phyloP scores from a whole-genome alignment of 495 filamentous ascomycete genomes.

The Penicillium lividum region DNA sequence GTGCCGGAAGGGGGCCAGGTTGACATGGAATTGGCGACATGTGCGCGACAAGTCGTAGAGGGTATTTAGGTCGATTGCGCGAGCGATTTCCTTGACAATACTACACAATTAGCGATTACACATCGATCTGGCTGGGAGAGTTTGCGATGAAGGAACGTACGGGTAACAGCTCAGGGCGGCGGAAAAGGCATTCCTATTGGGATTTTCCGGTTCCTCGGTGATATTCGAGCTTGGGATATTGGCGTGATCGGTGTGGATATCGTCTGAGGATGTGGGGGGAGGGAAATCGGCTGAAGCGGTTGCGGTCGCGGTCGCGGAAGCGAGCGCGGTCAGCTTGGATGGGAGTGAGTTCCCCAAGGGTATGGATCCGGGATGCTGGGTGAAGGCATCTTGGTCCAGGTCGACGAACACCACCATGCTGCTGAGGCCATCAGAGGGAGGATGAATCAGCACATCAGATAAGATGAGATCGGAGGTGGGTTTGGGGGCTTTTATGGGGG shows the following conservation, averaged over 20 bases:
- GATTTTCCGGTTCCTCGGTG: slow-evolving; percentile 35
- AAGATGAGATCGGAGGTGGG: slow-evolving; percentile 18
- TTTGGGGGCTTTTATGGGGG: slow-evolving; percentile 23
- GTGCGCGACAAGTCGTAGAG: slow-evolving; percentile 77
- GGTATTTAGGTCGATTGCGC: slow-evolving; percentile 78
- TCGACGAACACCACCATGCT: slow-evolving; percentile 53
- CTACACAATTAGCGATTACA: slow-evolving; percentile 28
- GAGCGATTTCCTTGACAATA: slow-evolving; percentile 72
- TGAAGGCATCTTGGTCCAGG: slow-evolving; percentile 38
- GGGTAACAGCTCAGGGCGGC: slow-evolving; percentile 86
- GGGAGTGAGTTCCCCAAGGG: slow-evolving; percentile 26
- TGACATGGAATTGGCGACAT: slow-evolving; percentile 75
- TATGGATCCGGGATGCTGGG: slow-evolving; percentile 24
- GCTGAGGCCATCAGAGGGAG: slow-evolving; percentile 31
- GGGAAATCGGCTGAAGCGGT: slow-evolving; percentile 12
- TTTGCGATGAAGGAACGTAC: slow-evolving; percentile 48
- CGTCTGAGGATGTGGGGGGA: slow-evolving; percentile 14
- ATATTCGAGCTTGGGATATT: slow-evolving; percentile 1
- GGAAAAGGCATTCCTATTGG: slow-evolving; percentile 70
- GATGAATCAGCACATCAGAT: slow-evolving; percentile 29
- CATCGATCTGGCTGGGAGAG: neutral
- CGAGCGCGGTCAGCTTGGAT: slow-evolving; percentile 25
- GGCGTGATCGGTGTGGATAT: slow-evolving; percentile 19
- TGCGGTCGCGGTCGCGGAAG: slow-evolving; percentile 2
- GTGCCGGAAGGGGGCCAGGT: slow-evolving; percentile 72